Base-by-base conservation (phyloP, 768 basidiomycete species). In the Hygrocybe coccinea region DNA sequence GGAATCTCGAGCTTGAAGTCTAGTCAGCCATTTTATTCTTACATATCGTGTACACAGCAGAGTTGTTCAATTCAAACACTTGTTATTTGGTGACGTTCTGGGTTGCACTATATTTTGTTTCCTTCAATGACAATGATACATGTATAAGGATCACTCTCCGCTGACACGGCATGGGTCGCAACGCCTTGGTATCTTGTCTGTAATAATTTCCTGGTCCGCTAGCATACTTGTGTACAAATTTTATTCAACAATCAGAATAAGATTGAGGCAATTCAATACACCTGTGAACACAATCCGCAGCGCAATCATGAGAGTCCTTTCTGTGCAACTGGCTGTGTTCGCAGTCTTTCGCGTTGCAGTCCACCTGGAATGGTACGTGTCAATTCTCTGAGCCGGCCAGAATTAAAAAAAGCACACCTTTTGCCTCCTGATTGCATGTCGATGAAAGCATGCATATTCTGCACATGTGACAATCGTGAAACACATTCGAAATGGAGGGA, bases 271-370 rank as follows among this genome's bases (percentile, higher is more conserved):
- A 49, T 22, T 17, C 10, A 9, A 25, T 5, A 47, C 21, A 78
- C 79, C 24, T 61, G 56, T 75, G 76, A 9, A 19, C 44, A 54
- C 79, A 81, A 0, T 64, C 67, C 7, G 50, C 55, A 19, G 19
- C 39, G 56, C 80, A 81, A 52, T 73, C 57, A 52, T 81, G 80
- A 1, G 22, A 2, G 11, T 29, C 41, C 0, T 39, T 55, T 8
- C 52, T 63, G 56, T 81, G 80, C 34, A 35, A 60, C 8, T 47
- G 19, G 56, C 82, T 83, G 53, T 72, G 63, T 7, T 62, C 67
- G 54, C 82, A 83, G 6, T 60, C 57, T 24, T 56, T 51, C 2
- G 53, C 54, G 47, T 75, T 71, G 59, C 82, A 84, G 58, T 83
- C 82, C 14, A 83, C 67, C 82, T 83, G 52, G 46, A 12, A 15